Evolutionary conservation across 1,284 basidiomycete species (phyloP), one percentile per base, ranked within the genome.

Genomic region (Testicularia cyperi): DNA sequence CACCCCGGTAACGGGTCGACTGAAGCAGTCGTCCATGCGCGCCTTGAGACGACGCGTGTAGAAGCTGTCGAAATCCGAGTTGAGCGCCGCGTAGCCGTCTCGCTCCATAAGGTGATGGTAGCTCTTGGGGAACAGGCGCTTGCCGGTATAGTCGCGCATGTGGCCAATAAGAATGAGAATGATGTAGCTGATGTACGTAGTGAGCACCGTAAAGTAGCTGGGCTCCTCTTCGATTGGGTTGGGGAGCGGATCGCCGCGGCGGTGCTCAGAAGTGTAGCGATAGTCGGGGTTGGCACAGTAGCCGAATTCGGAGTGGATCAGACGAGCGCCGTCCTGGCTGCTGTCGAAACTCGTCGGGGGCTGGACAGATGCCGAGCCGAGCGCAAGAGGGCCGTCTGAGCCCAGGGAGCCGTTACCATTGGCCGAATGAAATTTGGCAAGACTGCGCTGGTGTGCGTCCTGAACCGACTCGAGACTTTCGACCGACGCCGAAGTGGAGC

Each of bases 51-150:
- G 86, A 49, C 94, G 88, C 45, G 92, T 96, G 81, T 97, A 98
- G 81, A 98, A 99, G 22, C 92, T 97, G 79, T 98, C 95, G 70
- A 97, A 98, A 78, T 98, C 94, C 24, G 92, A 95, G 79, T 92
- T 95, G 58, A 98, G 82, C 12, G 95, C 88, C 2, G 94, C 95
- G 74, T 96, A 95, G 32, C 74, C 74, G 34, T 76, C 64, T 31
- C 45, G 44, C 46, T 75, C 73, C 38, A 68, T 51, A 41, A 76
- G 52, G 77, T 97, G 90, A 46, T 81, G 81, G 77, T 92, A 97
- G 41, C 82, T 80, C 19, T 82, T 77, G 9, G 87, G 83, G 64
- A 83, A 81, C 52, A 96, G 82, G 24, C 86, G 82, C 79, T 96
- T 97, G 29, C 94, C 95, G 61, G 96, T 79, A 76, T 94, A 99